Evolutionary conservation across 176 grass and related monocot species (phyloP).

Genomic region (Eragrostis nindensis): DNA sequence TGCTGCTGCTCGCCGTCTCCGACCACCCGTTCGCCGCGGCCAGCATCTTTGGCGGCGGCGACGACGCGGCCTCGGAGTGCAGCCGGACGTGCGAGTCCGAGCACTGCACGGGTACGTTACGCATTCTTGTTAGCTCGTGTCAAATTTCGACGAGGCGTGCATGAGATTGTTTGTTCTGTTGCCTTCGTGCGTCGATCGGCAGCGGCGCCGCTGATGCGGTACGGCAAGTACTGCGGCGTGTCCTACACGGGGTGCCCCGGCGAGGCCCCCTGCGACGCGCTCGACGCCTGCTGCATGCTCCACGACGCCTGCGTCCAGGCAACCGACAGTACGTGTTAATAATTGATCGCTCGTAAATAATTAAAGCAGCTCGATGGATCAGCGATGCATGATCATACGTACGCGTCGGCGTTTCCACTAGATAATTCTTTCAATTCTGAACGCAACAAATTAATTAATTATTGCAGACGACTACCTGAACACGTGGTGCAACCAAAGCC

Average conservation of each 20-base stretch:
- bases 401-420: no score
- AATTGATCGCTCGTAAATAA: no score
- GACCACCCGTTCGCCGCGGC: neutral
- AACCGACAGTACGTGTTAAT: conserved; percentile 55
- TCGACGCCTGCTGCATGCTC: conserved; percentile 94
- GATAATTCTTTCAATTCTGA: no score
- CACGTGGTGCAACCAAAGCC: conserved; percentile 81
- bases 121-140: no score
- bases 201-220: conserved; percentile 71
- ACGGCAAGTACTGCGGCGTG: conserved; percentile 92
- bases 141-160: no score
- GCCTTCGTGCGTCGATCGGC: no score
- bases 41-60: conserved; percentile 13
- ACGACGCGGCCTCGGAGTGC: conserved; percentile 44
- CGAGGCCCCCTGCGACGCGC: conserved; percentile 77
- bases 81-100: conserved; percentile 78
- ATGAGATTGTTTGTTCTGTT: no score
- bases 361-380: no score
- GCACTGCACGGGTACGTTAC: conserved; percentile 57
- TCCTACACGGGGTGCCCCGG: conserved; percentile 78
- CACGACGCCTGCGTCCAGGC: conserved; percentile 79
- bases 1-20: conserved; percentile 20
- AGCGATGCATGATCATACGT: no score
- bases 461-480: conserved; percentile 89
- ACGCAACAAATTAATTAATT: no score